A percentile compares a stretch with the other conserved stretches of the same genome.
Conservation (phyloP, 208 protist species). For the Trypanosoma scelopori region DNA sequence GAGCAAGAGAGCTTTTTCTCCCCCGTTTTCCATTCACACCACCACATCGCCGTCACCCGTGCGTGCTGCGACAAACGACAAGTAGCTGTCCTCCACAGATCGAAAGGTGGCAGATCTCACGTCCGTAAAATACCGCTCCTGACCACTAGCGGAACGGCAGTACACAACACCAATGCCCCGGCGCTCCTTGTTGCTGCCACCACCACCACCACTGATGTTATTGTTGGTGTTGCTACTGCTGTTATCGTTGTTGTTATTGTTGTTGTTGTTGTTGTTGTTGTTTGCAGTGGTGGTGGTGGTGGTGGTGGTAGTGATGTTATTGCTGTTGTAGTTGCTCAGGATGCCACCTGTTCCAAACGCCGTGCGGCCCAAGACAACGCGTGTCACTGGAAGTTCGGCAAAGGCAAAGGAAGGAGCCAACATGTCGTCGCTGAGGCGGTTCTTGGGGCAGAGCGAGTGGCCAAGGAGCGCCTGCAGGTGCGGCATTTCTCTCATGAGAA, state of each 20-base stretch:
- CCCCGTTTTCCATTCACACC: neutral
- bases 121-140: conserved; percentile 23
- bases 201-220: neutral
- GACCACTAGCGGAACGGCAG: neutral
- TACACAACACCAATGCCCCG: conserved; percentile 3
- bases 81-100: conserved; percentile 13
- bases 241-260: neutral
- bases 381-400: conserved; percentile 22
- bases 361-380: conserved; percentile 19
- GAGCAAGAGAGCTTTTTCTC: neutral
- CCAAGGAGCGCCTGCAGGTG: conserved; percentile 17
- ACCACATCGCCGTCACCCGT: neutral
- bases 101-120: neutral
- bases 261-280: neutral
- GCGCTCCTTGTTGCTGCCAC: neutral
- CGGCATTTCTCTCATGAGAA: neutral
- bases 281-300: no score
- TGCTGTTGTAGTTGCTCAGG: neutral
- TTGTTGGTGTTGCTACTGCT: neutral
- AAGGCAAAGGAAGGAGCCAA: conserved; percentile 6
- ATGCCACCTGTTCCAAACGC: conserved; percentile 4
- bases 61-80: conserved; percentile 3
- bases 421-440: conserved; percentile 4
- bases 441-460: neutral
- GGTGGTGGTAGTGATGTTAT: neutral